A percentile compares a stretch with the other conserved stretches of the same genome.
Conservation (phyloP, 176 grass and related monocot species). For the Cenchrus purpureus region DNA sequence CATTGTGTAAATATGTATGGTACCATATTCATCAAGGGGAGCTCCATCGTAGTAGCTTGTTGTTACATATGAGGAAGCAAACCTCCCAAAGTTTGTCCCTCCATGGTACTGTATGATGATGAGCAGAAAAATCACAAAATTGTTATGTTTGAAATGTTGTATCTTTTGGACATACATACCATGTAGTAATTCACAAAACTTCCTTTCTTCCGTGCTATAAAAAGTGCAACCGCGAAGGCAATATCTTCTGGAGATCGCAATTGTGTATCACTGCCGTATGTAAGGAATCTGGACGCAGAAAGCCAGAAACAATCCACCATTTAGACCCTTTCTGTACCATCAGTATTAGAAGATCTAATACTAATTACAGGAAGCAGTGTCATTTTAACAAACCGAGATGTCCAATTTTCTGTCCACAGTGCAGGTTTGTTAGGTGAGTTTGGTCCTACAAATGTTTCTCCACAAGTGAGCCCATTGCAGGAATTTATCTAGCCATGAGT, state of each 20-base stretch:
- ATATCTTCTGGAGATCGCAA: slow-evolving; percentile 71
- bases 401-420: slow-evolving; percentile 97
- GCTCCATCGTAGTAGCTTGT: slow-evolving; percentile 92
- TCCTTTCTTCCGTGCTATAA: slow-evolving; percentile 80
- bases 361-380: neutral
- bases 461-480: slow-evolving; percentile 80
- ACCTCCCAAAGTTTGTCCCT: slow-evolving; percentile 94
- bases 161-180: slow-evolving; percentile 43
- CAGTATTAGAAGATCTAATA: slow-evolving; percentile 7
- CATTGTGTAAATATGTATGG: slow-evolving; percentile 42
- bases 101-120: slow-evolving; percentile 78
- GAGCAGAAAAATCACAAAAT: neutral
- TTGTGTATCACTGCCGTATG: slow-evolving; percentile 70
- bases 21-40: slow-evolving; percentile 94
- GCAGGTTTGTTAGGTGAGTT: slow-evolving; percentile 84
- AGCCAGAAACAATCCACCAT: slow-evolving; percentile 10
- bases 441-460: slow-evolving; percentile 82
- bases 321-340: slow-evolving; percentile 15
- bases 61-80: slow-evolving; percentile 75
- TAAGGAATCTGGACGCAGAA: slow-evolving; percentile 48
- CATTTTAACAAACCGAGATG: slow-evolving; percentile 49
- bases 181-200: slow-evolving; percentile 98
- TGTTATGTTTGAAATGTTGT: neutral
- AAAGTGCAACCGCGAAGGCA: slow-evolving; percentile 73
- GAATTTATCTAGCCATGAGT: slow-evolving; percentile 73